Base-by-base conservation (phyloP, 164 flowering plant genomes). In the Tetracentron sinense region DNA sequence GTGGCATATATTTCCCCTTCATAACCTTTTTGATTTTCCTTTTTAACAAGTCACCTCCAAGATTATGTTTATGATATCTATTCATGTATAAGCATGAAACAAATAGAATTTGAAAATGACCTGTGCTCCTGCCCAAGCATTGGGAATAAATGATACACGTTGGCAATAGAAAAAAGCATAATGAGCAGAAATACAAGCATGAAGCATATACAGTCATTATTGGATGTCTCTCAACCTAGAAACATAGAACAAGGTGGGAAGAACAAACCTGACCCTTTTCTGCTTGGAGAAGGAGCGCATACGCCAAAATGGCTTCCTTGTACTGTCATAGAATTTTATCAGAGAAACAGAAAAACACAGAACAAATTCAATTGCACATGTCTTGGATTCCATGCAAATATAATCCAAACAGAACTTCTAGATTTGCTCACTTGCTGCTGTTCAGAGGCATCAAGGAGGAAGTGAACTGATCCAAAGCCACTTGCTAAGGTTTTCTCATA, bases 401-500 rank as follows among this genome's bases (percentile, higher is more conserved):
- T 20, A 21, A 23, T 35, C 23, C 1, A 59, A 22, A 27, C 22
- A 29, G 22, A 16, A 15, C 12, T 56, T 11, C 14, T 20, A 49
- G 58, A 60, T 42, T 22, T 7, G 21, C 86, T 79, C 74, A 90
- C 98, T 67, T 85, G 94, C 79, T 94, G 98, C 70, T 94, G 98
- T 65, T 90, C 93, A 62, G 96, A 94, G 65, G 98, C 98, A 80
- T 94, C 97, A 54, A 94, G 63, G 64, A 90, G 95, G 74, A 94
- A 94, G 73, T 91, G 87, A 71, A 94, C 91, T 35, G 96, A 71
- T 42, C 97, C 97, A 78, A 94, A 94, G 61, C 96, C 96, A 79
- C 97, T 89, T 15, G 98, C 97, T 68, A 90, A 65, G 30, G 98
- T 90, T 83, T 89, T 94, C 80, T 90, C 97, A 61, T 90, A 86